These are phyloP conservation scores for Quambalaria eucalypti DNA, from an alignment of 1,284 basidiomycete species.

Conservation along the genomic window DNA sequence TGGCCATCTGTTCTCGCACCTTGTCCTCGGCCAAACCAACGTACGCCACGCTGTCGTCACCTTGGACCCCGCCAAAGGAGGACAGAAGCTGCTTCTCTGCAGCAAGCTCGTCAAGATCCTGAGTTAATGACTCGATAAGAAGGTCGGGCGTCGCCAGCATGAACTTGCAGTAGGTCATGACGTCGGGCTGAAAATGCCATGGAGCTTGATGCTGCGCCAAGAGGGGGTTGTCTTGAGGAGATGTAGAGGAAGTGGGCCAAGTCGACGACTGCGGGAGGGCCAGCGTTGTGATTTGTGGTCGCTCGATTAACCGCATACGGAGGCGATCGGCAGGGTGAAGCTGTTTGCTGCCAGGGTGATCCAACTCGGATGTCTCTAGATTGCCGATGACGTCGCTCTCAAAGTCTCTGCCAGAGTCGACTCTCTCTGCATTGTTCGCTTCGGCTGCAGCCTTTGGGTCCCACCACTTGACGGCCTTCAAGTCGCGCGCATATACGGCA, in stretches of 20 bases:
- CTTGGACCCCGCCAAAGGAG: conserved; percentile 56
- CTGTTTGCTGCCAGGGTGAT: neutral
- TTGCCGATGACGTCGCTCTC: neutral
- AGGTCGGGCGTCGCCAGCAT: conserved; percentile 81
- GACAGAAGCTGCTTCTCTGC: conserved; percentile 53
- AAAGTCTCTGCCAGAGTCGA: conserved; percentile 14
- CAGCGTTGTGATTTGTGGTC: conserved; percentile 89
- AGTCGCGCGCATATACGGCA: conserved; percentile 76
- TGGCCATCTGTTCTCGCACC: conserved; percentile 36
- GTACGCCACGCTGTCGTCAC: conserved; percentile 62
- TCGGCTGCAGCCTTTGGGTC: conserved; percentile 31
- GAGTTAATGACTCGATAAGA: conserved; percentile 63
- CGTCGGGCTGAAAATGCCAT: conserved; percentile 90
- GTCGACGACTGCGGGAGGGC: conserved; percentile 81
- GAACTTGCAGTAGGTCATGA: conserved; percentile 79
- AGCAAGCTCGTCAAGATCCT: conserved; percentile 65
- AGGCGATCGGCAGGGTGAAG: conserved; percentile 52
- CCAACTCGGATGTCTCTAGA: neutral
- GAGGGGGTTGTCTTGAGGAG: conserved; percentile 50
- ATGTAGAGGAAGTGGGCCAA: conserved; percentile 58
- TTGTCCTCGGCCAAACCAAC: conserved; percentile 59
- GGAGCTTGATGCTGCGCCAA: conserved; percentile 82
- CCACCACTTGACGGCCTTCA: conserved; percentile 72
- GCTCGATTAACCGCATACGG: conserved; percentile 75
- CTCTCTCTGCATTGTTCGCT: conserved; percentile 8